Conservation (phyloP, 2,329 filamentous ascomycete species). For the Ambrosiella xylebori region DNA sequence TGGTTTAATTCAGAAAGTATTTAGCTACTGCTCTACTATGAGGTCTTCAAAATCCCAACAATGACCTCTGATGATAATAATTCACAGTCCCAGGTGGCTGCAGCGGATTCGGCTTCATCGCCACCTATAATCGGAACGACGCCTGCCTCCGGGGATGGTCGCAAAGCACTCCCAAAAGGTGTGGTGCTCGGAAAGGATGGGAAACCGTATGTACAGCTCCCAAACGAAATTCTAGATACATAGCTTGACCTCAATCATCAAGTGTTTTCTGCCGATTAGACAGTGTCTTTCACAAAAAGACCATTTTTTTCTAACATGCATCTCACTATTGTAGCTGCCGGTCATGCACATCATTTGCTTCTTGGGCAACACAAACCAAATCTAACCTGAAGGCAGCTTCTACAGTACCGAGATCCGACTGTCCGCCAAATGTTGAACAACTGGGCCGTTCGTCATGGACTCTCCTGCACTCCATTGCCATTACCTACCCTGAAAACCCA, state of each 20-base stretch:
- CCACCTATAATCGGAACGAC: neutral
- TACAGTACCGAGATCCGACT: slow-evolving; percentile 40
- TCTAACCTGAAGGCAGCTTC: slow-evolving; percentile 20
- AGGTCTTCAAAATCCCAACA: neutral
- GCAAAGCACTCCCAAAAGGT: slow-evolving; percentile 48
- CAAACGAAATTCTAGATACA: neutral
- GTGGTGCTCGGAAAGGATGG: slow-evolving; percentile 64
- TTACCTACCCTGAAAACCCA: slow-evolving; percentile 61
- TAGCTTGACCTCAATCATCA: neutral
- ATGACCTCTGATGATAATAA: neutral
- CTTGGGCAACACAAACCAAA: slow-evolving; percentile 39
- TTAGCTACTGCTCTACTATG: no score
- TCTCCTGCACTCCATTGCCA: slow-evolving; percentile 78
- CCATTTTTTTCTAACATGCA: no score
- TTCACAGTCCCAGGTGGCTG: no score
- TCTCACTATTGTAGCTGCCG: slow-evolving; percentile 38
- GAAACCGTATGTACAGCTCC: slow-evolving; percentile 50
- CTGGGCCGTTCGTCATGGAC: slow-evolving; percentile 88
- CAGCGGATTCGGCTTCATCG: neutral
- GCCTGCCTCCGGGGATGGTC: slow-evolving; percentile 17
- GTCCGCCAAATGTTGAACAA: slow-evolving; percentile 74
- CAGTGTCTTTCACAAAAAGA: no score
- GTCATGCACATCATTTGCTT: slow-evolving; percentile 50
- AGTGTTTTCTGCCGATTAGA: no score
- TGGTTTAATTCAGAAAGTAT: no score